Conservation (phyloP, 2,329 filamentous ascomycete genomes). For the Penicillium aurantiogriseum region DNA sequence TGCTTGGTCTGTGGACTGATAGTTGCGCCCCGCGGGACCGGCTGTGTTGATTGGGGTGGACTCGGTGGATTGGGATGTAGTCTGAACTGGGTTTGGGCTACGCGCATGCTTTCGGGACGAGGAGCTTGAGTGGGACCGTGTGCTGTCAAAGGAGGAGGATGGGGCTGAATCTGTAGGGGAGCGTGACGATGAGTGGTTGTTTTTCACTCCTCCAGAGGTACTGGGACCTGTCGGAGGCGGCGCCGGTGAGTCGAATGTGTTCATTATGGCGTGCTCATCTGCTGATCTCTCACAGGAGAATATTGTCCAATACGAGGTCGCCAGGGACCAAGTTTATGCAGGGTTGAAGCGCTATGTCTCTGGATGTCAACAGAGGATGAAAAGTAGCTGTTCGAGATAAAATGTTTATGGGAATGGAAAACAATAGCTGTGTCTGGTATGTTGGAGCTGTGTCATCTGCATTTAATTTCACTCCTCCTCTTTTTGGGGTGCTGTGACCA, state of each 20-base stretch:
- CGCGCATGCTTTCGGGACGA: conserved; percentile 20
- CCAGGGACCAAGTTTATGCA: conserved; percentile 12
- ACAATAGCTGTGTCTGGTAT: conserved; percentile 17
- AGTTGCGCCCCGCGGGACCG: conserved; percentile 27
- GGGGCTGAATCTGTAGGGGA: conserved; percentile 24
- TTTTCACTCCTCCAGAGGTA: conserved; percentile 12
- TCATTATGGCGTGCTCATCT: conserved; percentile 38
- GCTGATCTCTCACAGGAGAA: conserved; percentile 9
- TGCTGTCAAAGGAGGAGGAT: conserved; percentile 24
- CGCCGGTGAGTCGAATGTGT: conserved; percentile 29
- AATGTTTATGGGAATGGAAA: background rate
- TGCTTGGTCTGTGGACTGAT: conserved; percentile 30
- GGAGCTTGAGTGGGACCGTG: conserved; percentile 26
- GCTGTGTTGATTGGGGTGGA: conserved; percentile 33
- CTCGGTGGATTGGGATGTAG: conserved; percentile 23
- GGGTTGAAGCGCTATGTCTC: conserved; percentile 1
- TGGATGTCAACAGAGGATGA: background rate
- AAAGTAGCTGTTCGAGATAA: background rate
- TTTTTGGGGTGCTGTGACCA: conserved; percentile 3
- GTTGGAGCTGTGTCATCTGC: background rate
- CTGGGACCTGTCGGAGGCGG: conserved; percentile 19
- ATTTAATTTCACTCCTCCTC: background rate
- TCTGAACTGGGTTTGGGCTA: conserved; percentile 16
- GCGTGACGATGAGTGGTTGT: conserved; percentile 20
- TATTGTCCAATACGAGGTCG: conserved; percentile 16